Conservation (phyloP, 192 early-diverging fungal species). For the Coemansia sp. region DNA sequence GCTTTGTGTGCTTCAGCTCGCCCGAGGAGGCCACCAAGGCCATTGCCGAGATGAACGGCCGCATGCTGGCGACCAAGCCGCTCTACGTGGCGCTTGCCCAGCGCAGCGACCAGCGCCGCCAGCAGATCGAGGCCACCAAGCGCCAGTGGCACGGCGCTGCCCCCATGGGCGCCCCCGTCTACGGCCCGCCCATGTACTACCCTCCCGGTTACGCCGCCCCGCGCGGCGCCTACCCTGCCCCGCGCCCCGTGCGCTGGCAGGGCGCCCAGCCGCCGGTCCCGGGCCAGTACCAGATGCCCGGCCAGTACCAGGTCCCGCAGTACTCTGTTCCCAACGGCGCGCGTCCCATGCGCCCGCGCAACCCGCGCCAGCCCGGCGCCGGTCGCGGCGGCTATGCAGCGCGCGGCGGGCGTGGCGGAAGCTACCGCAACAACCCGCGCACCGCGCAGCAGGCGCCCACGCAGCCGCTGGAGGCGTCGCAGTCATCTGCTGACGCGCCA, state of each 20-base stretch:
- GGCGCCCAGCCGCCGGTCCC: conserved; percentile 48
- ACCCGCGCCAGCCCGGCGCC: conserved; percentile 46
- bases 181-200: conserved; percentile 64
- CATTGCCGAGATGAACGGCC: conserved; percentile 97
- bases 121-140: conserved; percentile 95
- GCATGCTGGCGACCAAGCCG: conserved; percentile 92
- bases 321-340: conserved; percentile 46
- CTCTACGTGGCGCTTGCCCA: conserved; percentile 98
- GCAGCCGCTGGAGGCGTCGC: conserved; percentile 40
- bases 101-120: conserved; percentile 94
- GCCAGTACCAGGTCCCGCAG: conserved; percentile 54
- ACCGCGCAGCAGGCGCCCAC: conserved; percentile 33
- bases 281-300: conserved; percentile 50
- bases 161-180: conserved; percentile 52
- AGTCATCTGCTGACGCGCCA: conserved; percentile 27
- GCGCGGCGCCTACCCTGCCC: conserved; percentile 57
- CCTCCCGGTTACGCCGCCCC: conserved; percentile 56
- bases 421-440: conserved; percentile 53
- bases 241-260: conserved; percentile 61
- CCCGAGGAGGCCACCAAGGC: conserved; percentile 99
- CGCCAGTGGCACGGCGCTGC: conserved; percentile 70
- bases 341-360: conserved; percentile 52
- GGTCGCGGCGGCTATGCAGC: conserved; percentile 51
- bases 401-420: conserved; percentile 43
- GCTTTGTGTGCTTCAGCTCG: conserved; percentile 99